A percentile compares a stretch with the other conserved stretches of the same genome.
Evolutionary conservation across 1,284 basidiomycete species (phyloP).

Genomic region (Tilletia indica): DNA sequence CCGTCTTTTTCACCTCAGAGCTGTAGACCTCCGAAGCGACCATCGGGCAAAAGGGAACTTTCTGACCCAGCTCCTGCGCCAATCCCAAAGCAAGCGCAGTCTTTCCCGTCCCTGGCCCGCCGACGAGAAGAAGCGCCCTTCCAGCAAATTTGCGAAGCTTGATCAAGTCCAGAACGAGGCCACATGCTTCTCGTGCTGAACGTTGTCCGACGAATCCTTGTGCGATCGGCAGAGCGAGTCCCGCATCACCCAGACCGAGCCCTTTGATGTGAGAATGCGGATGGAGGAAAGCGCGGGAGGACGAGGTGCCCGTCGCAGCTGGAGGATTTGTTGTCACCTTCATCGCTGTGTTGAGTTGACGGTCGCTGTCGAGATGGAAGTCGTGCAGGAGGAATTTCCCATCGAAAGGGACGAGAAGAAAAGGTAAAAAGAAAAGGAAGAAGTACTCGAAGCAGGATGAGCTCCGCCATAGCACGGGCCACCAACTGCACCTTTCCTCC

Average conservation of each 20-base stretch:
- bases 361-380: not conserved
- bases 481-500: too few relatives aligned
- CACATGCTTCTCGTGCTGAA: slow-evolving; percentile 89
- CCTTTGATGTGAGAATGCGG: slow-evolving; percentile 93
- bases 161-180: slow-evolving; percentile 84
- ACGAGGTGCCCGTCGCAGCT: not conserved
- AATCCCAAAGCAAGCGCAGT: slow-evolving; percentile 92
- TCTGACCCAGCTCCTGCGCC: slow-evolving; percentile 86
- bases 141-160: slow-evolving; percentile 89
- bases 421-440: too few relatives aligned
- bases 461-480: too few relatives aligned
- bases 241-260: slow-evolving; percentile 82
- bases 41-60: slow-evolving; percentile 98
- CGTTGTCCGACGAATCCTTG: slow-evolving; percentile 90
- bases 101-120: slow-evolving; percentile 89
- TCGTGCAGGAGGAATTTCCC: not conserved
- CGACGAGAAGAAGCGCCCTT: slow-evolving; percentile 78
- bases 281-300: slow-evolving; percentile 11
- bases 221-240: slow-evolving; percentile 66
- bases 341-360: not conserved
- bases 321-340: slow-evolving; percentile 12
- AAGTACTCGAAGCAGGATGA: too few relatives aligned
- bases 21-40: slow-evolving; percentile 96
- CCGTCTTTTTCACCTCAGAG: slow-evolving; percentile 97
- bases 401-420: too few relatives aligned